Evolutionary conservation across 805 yeast species (phyloP), one percentile per base, ranked within the genome.

Genomic region (Ogataea populi-albae): DNA sequence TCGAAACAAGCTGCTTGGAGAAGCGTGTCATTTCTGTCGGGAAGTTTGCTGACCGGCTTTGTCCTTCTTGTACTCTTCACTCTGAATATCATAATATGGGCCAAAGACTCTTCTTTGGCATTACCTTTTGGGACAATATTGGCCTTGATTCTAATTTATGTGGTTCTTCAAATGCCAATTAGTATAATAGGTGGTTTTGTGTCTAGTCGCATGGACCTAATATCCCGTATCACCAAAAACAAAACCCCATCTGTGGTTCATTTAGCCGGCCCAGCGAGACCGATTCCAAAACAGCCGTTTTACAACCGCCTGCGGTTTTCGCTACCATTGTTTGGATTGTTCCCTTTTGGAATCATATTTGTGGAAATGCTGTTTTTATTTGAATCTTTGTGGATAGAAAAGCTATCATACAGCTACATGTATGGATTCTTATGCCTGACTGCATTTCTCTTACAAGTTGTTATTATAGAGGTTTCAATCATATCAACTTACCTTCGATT

Each of bases 291-390:
- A 22, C 70, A 62, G 46, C 74, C 74, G 15, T 45, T 53, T 19
- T 63, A 61, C 39, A 54, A 60, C 45, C 51, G 45, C 31, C 43
- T 48, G 28, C 35, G 49, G 9, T 58, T 63, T 40, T 59, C 68
- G 7, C 43, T 71, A 1, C 63, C 73, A 5, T 48, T 73, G 0
- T 80, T 82, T 49, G 96, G 96, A 3, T 32, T 80, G 15, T 69
- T 84, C 32, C 95, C 96, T 23, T 87, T 86, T 54, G 79, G 81
- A 12, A 78, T 86, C 9, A 79, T 85, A n/a, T 81, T 81, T 53
- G 87, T 84, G 37, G 95, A 87, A 53, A 64, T 87, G 40, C 61
- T 78, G 37, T 81, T 79, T 56, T 71, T 86, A 19, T 79, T 83
- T 64, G 77, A 84, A 55, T 76, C 89, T 2, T 66, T 86, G 8